Conservation (phyloP, 331 rosid genomes). For the Quercus phellos region DNA sequence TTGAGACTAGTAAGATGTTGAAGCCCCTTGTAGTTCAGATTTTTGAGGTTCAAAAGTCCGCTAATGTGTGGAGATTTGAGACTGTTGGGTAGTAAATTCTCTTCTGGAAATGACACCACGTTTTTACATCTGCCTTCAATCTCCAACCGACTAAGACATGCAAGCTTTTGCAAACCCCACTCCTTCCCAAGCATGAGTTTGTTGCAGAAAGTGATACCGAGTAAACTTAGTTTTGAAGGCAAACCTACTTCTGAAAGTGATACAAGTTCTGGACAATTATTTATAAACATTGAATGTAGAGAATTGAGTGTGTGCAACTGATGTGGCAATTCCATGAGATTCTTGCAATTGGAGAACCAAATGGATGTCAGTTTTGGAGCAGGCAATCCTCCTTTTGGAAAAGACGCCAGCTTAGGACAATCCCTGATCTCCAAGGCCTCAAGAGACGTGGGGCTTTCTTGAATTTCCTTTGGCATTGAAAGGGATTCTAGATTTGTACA, state of each 20-base stretch:
- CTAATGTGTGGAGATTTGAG: too few relatives aligned
- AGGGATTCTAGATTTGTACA: conserved; percentile 28
- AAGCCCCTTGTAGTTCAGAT: too few relatives aligned
- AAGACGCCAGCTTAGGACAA: conserved; percentile 10
- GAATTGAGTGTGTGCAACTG: too few relatives aligned
- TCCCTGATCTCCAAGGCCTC: conserved; percentile 22
- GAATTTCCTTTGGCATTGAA: not conserved
- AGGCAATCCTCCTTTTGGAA: too few relatives aligned
- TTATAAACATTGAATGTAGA: too few relatives aligned
- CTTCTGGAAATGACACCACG: conserved; percentile 17
- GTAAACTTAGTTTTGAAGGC: too few relatives aligned
- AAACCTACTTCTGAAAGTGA: too few relatives aligned
- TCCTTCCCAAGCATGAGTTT: conserved; percentile 4
- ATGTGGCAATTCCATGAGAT: too few relatives aligned
- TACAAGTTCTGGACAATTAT: not conserved
- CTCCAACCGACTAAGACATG: not conserved
- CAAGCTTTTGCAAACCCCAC: not conserved
- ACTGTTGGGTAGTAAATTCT: not conserved
- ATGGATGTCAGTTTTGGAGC: too few relatives aligned
- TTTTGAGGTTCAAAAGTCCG: too few relatives aligned
- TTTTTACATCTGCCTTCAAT: not conserved
- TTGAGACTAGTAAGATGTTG: too few relatives aligned
- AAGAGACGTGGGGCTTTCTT: conserved; percentile 10
- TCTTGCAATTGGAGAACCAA: too few relatives aligned
- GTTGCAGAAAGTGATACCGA: not conserved